These are phyloP conservation scores for Neurospora hispaniola DNA, from an alignment of 495 filamentous ascomycete species.

Conservation along the genomic window DNA sequence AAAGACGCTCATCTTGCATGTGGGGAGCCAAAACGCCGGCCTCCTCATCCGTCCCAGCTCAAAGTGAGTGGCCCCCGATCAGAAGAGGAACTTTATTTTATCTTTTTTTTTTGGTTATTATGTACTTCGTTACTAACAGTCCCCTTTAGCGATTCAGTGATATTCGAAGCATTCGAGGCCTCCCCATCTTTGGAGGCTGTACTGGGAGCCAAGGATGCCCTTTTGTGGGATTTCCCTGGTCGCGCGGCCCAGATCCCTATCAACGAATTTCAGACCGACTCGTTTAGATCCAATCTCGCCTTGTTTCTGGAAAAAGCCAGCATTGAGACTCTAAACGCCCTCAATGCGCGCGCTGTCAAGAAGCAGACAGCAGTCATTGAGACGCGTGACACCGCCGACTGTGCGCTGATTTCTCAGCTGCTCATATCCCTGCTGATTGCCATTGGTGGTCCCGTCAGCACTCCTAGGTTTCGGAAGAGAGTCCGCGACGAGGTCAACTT, in stretches of 20 bases:
- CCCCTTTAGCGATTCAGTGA: neutral
- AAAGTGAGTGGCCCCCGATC: conserved; percentile 24
- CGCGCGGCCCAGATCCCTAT: neutral
- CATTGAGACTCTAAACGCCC: neutral
- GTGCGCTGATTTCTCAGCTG: neutral
- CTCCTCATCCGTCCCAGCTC: conserved; percentile 34
- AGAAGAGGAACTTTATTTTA: neutral
- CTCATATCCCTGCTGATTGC: neutral
- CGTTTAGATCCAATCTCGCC: neutral
- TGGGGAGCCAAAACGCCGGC: conserved; percentile 43
- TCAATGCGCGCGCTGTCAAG: neutral
- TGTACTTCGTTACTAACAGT: neutral
- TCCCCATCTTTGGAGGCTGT: conserved; percentile 3
- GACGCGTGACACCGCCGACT: neutral
- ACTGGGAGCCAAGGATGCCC: conserved; percentile 1
- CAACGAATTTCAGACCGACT: neutral
- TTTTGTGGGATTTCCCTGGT: conserved; percentile 1
- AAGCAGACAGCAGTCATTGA: neutral
- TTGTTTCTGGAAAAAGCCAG: neutral
- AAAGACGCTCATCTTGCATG: neutral
- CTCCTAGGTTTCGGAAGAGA: conserved; percentile 39
- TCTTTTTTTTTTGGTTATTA: neutral
- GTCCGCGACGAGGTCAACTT: conserved; percentile 48
- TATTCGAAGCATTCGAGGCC: conserved; percentile 4
- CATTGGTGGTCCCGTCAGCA: neutral